Conservation (phyloP, 768 basidiomycete genomes). For the Tylopilus rubrobrunneus region DNA sequence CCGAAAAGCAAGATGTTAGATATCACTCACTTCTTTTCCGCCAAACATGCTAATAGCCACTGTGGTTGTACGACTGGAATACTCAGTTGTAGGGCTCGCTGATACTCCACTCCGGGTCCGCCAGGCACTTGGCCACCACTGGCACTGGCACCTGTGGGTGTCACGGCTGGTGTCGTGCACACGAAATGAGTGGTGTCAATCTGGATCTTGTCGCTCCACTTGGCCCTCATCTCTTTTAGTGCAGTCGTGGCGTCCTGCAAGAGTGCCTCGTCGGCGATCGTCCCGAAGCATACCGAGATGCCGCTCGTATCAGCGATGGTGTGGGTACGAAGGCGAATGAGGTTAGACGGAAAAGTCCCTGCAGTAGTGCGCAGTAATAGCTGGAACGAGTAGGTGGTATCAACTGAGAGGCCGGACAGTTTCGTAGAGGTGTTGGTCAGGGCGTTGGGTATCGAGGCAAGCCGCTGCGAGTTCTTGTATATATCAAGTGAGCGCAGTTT, state of each 20-base stretch:
- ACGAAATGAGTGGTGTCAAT: conserved; percentile 99
- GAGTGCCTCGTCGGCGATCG: conserved; percentile 70
- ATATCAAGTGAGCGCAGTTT: conserved; percentile 88
- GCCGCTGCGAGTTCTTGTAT: conserved; percentile 85
- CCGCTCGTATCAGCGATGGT: conserved; percentile 95
- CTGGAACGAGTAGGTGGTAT: conserved; percentile 91
- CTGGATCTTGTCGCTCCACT: conserved; percentile 90
- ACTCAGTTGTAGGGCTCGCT: conserved; percentile 89
- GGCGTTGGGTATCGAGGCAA: conserved; percentile 82
- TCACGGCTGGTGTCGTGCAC: conserved; percentile 83
- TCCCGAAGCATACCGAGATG: conserved; percentile 92
- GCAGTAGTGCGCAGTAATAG: conserved; percentile 90
- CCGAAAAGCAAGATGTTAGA: neutral
- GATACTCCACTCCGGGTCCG: conserved; percentile 83
- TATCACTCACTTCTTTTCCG: conserved; percentile 69
- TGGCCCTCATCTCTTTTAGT: conserved; percentile 80
- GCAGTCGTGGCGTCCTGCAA: conserved; percentile 81
- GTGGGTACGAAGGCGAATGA: conserved; percentile 83
- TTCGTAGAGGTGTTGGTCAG: conserved; percentile 84
- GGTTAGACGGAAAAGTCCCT: conserved; percentile 83
- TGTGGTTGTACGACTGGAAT: conserved; percentile 94
- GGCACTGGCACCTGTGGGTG: conserved; percentile 52
- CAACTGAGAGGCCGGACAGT: conserved; percentile 74
- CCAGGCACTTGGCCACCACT: conserved; percentile 50
- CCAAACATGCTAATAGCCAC: conserved; percentile 88